Evolutionary conservation across 73 alveolate species (phyloP), one percentile per base, ranked within the genome.

Genomic region (Paramecium biaurelia): DNA sequence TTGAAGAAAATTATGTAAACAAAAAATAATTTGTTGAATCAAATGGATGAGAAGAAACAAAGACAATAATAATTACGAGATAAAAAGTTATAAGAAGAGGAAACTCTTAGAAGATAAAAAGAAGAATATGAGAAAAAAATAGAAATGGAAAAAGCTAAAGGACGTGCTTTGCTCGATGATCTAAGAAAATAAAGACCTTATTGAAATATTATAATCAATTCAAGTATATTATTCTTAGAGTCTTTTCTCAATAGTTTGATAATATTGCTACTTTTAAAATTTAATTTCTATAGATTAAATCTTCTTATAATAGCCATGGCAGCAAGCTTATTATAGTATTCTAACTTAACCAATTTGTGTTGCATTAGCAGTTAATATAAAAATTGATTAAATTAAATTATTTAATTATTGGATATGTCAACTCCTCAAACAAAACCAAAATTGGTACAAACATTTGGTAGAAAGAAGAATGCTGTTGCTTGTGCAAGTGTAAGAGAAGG

Each of bases 391-490:
- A 53, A 53, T 35, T 35, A 34, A 72, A 72, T 28, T 32, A 35
- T 72, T 72, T 79, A 72, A 72, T 72, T 72, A 26, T 67, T 74
- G 90, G 90, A 79, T 79, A 79, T 79, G 90, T 79, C 90, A 41
- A 79, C 90, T 38, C 37, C 70, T 24, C 45, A 21, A 34, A 41
- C 58, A 72, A 89, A 49, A 82, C 38, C 86, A 72, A 76, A 96
- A 92, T 87, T 93, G 95, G 98, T 97, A 32, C 97, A 97, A 90
- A 95, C 99, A 57, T 97, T 95, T 94, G 99, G 99, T 15, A 97
- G 97, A 92, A 98, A 98, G 97, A 97, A 97, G 97, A 96, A 97
- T 94, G 99, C 99, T 45, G 92, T 96, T 72, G 99, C 99, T 20
- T 96, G 96, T 85, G 99, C 99, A 47, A 92, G 95, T 68, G 92